These are phyloP conservation scores for Chlamydomonas incerta DNA, from an alignment of 139 green algal genomes.

Conservation along the genomic window DNA sequence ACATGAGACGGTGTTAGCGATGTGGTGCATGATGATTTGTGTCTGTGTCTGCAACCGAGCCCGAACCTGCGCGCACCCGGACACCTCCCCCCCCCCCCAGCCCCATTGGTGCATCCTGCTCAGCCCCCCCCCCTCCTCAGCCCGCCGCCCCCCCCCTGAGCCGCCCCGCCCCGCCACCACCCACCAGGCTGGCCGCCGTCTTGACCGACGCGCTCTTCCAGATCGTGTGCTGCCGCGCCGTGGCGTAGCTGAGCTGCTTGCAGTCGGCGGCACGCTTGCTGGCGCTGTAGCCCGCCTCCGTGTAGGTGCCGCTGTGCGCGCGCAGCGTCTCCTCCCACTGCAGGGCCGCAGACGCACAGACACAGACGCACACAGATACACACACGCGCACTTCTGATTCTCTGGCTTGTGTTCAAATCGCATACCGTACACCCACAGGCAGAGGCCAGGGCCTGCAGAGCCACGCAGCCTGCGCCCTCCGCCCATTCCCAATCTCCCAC, in stretches of 20 bases:
- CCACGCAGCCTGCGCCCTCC: no score
- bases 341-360: no score
- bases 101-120: neutral
- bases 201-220: constrained; percentile 52
- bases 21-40: no score
- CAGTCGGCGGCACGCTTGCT: constrained; percentile 34
- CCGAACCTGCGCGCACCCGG: neutral
- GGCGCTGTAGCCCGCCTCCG: constrained; percentile 28
- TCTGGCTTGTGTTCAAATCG: no score
- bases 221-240: constrained; percentile 30
- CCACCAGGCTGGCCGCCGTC: constrained; percentile 53
- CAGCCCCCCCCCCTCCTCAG: neutral
- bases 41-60: no score
- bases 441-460: no score
- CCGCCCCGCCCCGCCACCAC: neutral
- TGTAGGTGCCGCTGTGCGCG: constrained; percentile 31
- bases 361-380: no score
- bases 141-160: neutral
- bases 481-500: no score
- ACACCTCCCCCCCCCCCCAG: neutral
- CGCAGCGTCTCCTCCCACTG: constrained; percentile 47
- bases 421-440: no score
- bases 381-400: no score
- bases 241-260: constrained; percentile 30
- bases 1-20: no score